phyloP scores from a whole-genome alignment of 768 basidiomycete genomes.

The Pisolithus sp. region DNA sequence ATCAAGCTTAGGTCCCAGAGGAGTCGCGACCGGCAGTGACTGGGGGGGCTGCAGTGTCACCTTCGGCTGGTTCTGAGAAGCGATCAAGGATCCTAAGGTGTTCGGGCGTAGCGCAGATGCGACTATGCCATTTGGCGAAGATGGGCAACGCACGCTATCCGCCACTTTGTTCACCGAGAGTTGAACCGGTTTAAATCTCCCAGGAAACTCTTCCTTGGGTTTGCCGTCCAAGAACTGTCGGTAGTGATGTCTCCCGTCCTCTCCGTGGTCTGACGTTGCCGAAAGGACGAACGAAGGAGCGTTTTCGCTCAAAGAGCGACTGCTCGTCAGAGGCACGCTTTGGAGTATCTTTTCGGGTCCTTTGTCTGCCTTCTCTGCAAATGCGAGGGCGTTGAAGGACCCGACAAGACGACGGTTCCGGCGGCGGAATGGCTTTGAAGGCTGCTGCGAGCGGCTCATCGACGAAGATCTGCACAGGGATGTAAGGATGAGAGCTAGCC shows the following conservation, averaged over 20 bases:
- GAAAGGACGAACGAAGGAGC: not conserved
- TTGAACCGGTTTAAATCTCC: constrained; percentile 38
- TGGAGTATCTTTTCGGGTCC: constrained; percentile 11
- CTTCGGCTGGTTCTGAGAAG: not conserved
- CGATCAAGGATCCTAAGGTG: constrained; percentile 22
- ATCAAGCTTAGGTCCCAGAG: constrained; percentile 33
- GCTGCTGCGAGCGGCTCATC: not conserved
- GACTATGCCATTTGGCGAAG: constrained; percentile 6
- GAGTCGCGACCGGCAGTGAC: not conserved
- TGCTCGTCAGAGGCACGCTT: not conserved
- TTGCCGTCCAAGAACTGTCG: not conserved
- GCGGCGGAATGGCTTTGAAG: constrained; percentile 9
- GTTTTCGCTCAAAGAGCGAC: not conserved
- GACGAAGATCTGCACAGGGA: not conserved
- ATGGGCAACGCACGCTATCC: constrained; percentile 6
- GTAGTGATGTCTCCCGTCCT: not conserved
- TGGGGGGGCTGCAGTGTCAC: not conserved
- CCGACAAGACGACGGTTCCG: constrained; percentile 24
- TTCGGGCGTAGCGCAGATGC: constrained; percentile 18
- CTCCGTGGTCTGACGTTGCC: not conserved
- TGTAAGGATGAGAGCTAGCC: constrained; percentile 8
- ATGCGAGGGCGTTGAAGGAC: constrained; percentile 27
- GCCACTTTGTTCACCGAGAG: constrained; percentile 5
- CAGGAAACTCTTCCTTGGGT: constrained; percentile 33
- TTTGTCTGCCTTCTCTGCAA: constrained; percentile 17